Evolutionary conservation across 768 basidiomycete genomes (phyloP).

Genomic region (Boletus sp.): DNA sequence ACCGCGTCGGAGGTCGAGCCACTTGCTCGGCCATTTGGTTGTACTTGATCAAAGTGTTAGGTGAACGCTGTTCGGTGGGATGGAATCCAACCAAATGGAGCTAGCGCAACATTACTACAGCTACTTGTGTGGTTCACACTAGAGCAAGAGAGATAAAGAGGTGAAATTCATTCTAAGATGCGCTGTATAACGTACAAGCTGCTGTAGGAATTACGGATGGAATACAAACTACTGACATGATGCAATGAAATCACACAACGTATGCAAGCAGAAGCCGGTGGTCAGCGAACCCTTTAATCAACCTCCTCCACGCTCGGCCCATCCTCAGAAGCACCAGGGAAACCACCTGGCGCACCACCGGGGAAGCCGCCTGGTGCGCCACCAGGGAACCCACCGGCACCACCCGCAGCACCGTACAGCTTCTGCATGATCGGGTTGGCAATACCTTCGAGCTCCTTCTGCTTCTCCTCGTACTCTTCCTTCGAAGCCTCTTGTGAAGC

Average conservation of each 20-base stretch:
- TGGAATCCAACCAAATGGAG: neutral
- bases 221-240: conserved; percentile 31
- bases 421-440: conserved; percentile 75
- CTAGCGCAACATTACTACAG: neutral
- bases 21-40: conserved; percentile 26
- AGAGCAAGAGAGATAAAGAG: neutral
- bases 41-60: neutral
- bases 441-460: conserved; percentile 87
- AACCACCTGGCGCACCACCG: conserved; percentile 66
- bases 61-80: neutral
- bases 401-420: conserved; percentile 60
- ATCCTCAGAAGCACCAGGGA: conserved; percentile 69
- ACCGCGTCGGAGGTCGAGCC: conserved; percentile 21
- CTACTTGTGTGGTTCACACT: neutral
- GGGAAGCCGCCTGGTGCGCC: conserved; percentile 52
- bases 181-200: conserved; percentile 30
- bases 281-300: conserved; percentile 46
- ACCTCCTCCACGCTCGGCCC: conserved; percentile 93
- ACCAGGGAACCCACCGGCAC: conserved; percentile 54
- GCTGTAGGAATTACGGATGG: conserved; percentile 26
- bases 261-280: conserved; percentile 19
- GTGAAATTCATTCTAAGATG: conserved; percentile 28
- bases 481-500: conserved; percentile 84
- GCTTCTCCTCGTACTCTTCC: conserved; percentile 90
- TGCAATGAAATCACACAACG: conserved; percentile 27